Conservation (phyloP, 768 basidiomycete species). For the Suillus luteus region DNA sequence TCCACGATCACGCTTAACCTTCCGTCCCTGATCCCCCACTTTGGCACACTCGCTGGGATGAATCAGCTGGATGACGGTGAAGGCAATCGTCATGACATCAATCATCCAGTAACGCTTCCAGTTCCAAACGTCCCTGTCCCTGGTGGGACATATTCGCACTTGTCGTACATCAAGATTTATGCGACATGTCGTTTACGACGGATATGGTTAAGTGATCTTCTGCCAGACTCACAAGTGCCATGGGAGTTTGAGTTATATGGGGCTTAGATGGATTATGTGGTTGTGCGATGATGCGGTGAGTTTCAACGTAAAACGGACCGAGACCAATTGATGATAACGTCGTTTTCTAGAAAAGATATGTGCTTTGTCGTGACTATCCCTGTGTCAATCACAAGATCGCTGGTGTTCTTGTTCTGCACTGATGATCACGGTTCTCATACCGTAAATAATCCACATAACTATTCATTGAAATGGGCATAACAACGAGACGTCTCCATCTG, state of each 20-base stretch:
- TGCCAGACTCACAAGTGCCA: slow-evolving; percentile 53
- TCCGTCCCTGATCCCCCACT: slow-evolving; percentile 59
- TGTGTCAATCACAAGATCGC: not conserved
- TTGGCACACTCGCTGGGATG: slow-evolving; percentile 49
- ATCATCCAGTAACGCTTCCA: slow-evolving; percentile 15
- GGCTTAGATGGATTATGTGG: slow-evolving; percentile 28
- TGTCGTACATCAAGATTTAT: slow-evolving; percentile 74
- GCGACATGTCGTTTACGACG: slow-evolving; percentile 76
- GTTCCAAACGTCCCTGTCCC: slow-evolving; percentile 39
- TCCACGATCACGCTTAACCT: slow-evolving; percentile 64
- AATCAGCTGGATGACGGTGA: slow-evolving; percentile 25
- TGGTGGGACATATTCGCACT: slow-evolving; percentile 59
- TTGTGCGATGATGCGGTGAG: slow-evolving; percentile 1
- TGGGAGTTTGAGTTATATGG: slow-evolving; percentile 80
- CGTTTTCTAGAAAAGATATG: not conserved
- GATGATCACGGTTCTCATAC: not conserved
- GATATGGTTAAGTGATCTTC: slow-evolving; percentile 71
- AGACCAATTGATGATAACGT: not conserved
- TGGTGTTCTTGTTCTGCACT: not conserved
- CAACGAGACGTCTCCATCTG: not conserved
- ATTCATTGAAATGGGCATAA: not conserved
- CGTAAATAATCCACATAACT: too few species aligned
- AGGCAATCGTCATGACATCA: slow-evolving; percentile 12
- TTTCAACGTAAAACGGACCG: not conserved
- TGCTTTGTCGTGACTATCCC: not conserved